A percentile compares a stretch with the other conserved stretches of the same genome.
Conservation (phyloP, 805 yeast genomes). For the Candida peoriensis region DNA sequence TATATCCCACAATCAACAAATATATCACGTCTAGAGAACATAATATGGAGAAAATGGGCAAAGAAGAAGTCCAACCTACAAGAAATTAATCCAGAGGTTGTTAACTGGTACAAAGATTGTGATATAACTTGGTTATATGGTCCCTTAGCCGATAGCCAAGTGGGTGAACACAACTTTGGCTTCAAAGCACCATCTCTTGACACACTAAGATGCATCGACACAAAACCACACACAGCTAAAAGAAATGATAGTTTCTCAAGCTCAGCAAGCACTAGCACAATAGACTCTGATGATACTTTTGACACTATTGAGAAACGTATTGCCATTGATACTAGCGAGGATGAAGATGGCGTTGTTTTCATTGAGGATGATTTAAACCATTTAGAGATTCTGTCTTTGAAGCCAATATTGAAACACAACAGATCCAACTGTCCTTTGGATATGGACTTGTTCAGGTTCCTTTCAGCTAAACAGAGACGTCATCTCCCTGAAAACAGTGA, state of each 20-base stretch:
- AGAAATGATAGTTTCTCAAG: conserved; percentile 10
- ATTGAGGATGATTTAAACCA: conserved; percentile 7
- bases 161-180: conserved; percentile 13
- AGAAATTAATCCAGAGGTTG: conserved; percentile 70
- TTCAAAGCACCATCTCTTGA: too few species aligned
- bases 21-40: conserved; percentile 59
- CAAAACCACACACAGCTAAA: background rate
- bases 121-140: conserved; percentile 97
- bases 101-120: conserved; percentile 92
- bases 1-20: conserved; percentile 32
- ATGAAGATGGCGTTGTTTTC: conserved; percentile 1
- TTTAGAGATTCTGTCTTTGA: conserved; percentile 9
- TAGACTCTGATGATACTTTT: background rate
- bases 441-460: conserved; percentile 5
- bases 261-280: conserved; percentile 2
- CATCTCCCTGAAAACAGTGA: too few species aligned
- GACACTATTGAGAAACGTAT: background rate
- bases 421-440: conserved; percentile 8
- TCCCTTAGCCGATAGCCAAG: conserved; percentile 38
- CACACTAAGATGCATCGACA: too few species aligned
- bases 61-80: conserved; percentile 59
- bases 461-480: background rate
- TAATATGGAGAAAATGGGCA: conserved; percentile 95
- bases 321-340: conserved; percentile 4
- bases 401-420: conserved; percentile 19